Conservation (phyloP, 441 rosid genomes). For the Capsella rubella region DNA sequence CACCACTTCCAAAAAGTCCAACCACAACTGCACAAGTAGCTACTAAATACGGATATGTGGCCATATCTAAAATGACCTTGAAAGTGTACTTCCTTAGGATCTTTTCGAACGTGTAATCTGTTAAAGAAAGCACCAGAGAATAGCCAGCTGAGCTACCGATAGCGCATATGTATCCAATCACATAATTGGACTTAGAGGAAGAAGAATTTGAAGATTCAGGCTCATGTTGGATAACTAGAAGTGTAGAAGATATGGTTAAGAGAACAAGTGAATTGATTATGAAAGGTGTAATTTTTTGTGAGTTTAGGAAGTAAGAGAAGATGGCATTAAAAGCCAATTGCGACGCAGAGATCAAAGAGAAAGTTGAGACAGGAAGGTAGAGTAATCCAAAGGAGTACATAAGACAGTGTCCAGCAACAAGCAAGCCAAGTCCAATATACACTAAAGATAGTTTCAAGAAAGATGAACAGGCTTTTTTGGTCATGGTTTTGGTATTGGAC, state of each 20-base stretch:
- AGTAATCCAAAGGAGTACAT: slow-evolving; percentile 47
- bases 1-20: slow-evolving; percentile 41
- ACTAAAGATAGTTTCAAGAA: slow-evolving; percentile 22
- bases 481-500: slow-evolving; percentile 14
- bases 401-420: slow-evolving; percentile 39
- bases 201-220: slow-evolving; percentile 21
- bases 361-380: slow-evolving; percentile 49
- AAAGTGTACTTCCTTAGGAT: slow-evolving; percentile 36
- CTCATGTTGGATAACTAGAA: slow-evolving; percentile 42
- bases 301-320: slow-evolving; percentile 57
- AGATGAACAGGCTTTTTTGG: slow-evolving; percentile 2
- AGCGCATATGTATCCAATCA: slow-evolving; percentile 44
- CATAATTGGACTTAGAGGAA: slow-evolving; percentile 19
- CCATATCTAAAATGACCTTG: slow-evolving; percentile 45
- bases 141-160: slow-evolving; percentile 40
- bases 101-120: slow-evolving; percentile 39
- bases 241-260: slow-evolving; percentile 44
- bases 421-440: slow-evolving; percentile 44
- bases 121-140: slow-evolving; percentile 43
- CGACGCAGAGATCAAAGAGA: slow-evolving; percentile 49
- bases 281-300: slow-evolving; percentile 42
- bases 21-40: slow-evolving; percentile 41
- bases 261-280: slow-evolving; percentile 45
- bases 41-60: slow-evolving; percentile 41
- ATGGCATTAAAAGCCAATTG: slow-evolving; percentile 62